Evolutionary conservation across 805 yeast genomes (phyloP), one percentile per base, ranked within the genome.

Genomic region (Sugiyamaella qingdaonensis): DNA sequence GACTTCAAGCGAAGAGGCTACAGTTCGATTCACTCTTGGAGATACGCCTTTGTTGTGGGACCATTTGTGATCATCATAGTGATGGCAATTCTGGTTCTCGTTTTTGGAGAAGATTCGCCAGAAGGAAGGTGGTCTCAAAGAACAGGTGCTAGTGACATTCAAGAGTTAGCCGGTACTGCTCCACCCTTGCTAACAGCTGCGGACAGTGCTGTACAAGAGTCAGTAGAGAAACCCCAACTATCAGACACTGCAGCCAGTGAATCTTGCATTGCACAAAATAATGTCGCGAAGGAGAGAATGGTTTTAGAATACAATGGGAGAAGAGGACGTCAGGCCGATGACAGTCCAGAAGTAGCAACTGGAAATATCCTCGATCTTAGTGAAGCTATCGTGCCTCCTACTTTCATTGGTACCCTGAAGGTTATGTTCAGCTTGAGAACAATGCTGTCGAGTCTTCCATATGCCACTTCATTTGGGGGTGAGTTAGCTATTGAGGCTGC

Each of bases 381-480:
- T n/a, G 37, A 32, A 10, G 43, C 35, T 18, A 47, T 47, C 18
- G 50, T 34, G 21, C 31, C 16, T 24, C 50, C 50, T 4, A 47
- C 43, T 11, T 14, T 47, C 21, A 27, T 16, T 13, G 43, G 27
- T 11, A 34, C 21, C 21, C 10, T 47, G 39, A 47, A 47, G 29
- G 35, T 35, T 19, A 19, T n/a, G 16, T 14, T 35, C 18, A 47
- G 32, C n/a, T 43, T 35, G 16, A 10, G 37, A 35, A 47, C 50
- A 36, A 29, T 32, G 44, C 50, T 47, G 18, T 10, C 14, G 10
- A 43, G 43, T 21, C 35, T 47, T 10, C 50, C 50, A 16, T 47
- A 47, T 47, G 50, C 50, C 29, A 47, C 50, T 2, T 31, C 50
- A 10, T 47, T 47, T 47, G 50, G 50, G 2, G 50, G 50, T 14